Evolutionary conservation across 2,329 filamentous ascomycete species (phyloP).

Genomic region (Neonectria neomacrospora): DNA sequence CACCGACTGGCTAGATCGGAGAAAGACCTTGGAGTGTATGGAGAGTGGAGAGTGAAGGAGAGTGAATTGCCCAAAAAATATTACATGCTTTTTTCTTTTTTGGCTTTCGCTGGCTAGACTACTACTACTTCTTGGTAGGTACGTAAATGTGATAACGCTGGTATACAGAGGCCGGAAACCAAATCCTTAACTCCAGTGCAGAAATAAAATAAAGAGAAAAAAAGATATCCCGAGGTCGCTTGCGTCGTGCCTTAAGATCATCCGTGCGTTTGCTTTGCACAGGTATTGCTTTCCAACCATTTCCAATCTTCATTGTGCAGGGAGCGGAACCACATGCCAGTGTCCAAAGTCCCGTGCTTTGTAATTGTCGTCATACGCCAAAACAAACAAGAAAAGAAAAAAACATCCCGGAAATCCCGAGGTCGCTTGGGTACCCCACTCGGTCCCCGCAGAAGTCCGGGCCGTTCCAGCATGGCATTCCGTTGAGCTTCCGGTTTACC

Average conservation of each 20-base stretch:
- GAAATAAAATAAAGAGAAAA: constrained; percentile 6
- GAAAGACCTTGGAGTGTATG: neutral
- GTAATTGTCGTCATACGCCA: constrained; percentile 8
- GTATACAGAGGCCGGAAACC: constrained; percentile 7
- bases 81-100: constrained; percentile 12
- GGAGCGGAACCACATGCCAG: neutral
- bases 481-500: neutral
- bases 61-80: neutral
- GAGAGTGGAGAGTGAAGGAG: neutral
- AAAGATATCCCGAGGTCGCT: constrained; percentile 11
- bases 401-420: constrained; percentile 1
- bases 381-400: neutral
- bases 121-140: neutral
- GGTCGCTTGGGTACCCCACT: constrained; percentile 1
- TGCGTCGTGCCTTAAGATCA: constrained; percentile 7
- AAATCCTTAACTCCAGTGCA: neutral
- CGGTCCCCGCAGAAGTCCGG: neutral
- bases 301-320: constrained; percentile 1
- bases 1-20: neutral
- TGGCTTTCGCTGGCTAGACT: constrained; percentile 12
- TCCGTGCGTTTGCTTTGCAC: constrained; percentile 17
- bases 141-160: neutral
- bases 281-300: neutral
- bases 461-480: neutral
- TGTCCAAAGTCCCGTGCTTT: neutral